Base-by-base conservation (phyloP, 2,329 filamentous ascomycete species). In the Helicocarpus griseus region DNA sequence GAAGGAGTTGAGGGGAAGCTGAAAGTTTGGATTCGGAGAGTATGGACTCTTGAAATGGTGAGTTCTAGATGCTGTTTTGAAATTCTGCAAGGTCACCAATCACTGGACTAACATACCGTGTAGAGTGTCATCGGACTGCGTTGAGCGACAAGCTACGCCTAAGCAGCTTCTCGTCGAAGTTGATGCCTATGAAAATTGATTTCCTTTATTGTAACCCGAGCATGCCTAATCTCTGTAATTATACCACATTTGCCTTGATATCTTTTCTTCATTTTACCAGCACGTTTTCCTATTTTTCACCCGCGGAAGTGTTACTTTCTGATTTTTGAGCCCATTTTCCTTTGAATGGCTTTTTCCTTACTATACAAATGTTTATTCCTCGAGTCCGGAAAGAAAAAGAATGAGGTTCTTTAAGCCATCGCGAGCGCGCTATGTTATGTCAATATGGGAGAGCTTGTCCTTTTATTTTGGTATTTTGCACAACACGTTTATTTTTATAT, bases 11-110 rank as follows among this genome's bases (percentile, higher is more conserved):
- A 95, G 48, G 91, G 90, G 49, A 88, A 85, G 67, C 77, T 98
- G 60, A 98, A 98, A 73, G 89, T 98, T 53, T 98, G 93, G 93
- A 97, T 98, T 67, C 80, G 93, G 64, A 81, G 93, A 62, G 93
- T 98, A 54, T 98, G 93, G 93, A 98, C 93, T 54, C 78, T 98
- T 53, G 93, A 98, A 77, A 98, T 98, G 81, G 81, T 83, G 69
- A 67, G 75, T 64, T n/a, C 28, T 31, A 8, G 9, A 35, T 7
- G 1, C n/a, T 11, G 29, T 31, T 24, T 19, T 17, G 14, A 19
- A 31, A 17, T 36, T 7, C 19, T 40, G 17, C 38, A 11, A 22
- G 5, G 17, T 5, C 2, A 35, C 5, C 22, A 13, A 38, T 14
- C 8, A 4, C 3, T 26, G 22, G 40, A 48, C 63, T 66, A 58